Evolutionary conservation across 192 early-diverging fungal species (phyloP), one percentile per base, ranked within the genome.

Genomic region (Backusella luteola): DNA sequence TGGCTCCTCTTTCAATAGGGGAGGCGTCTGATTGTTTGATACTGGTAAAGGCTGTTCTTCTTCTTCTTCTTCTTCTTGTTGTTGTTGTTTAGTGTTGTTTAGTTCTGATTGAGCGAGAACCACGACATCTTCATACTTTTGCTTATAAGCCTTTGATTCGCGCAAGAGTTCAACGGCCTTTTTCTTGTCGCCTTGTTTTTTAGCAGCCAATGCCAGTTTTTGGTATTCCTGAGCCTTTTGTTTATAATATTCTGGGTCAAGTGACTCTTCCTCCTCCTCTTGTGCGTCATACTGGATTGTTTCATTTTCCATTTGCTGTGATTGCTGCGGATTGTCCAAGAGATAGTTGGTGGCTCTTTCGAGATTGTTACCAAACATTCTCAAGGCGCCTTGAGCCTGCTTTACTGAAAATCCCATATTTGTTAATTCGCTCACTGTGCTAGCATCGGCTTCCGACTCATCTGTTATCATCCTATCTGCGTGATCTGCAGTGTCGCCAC

Each of bases 301-400:
- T 34, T 29, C 23, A 4, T 67, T 41, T 23, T 35, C n/a, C 34
- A 44, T 44, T 14, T 44, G 36, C 3, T 70, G 41, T 46, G 41
- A 9, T 17, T 14, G 15, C 14, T 38, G 32, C 15, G 69, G 49
- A 35, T 39, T 38, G 80, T 93, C 92, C 56, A 95, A 81, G 34
- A 95, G 81, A 76, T 91, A 91, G 78, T 95, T 93, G 71, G 91
- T 89, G 0, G 93, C 93, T 80, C 89, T 88, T 72, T 91, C 86
- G 19, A 91, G 81, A 80, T 95, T 90, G 74, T 93, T 86, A 59
- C 93, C 91, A 77, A 87, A 91, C 84, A 85, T 89, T 42, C 89
- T 86, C 36, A 95, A 82, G 1, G 93, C 92, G 17, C 88, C 85
- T 42, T 87, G 84, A 21, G 91, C 91, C 80, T 93, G 91, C 5